Evolutionary conservation across 2,329 filamentous ascomycete species (phyloP).

Genomic region (Fusarium hainanense): DNA sequence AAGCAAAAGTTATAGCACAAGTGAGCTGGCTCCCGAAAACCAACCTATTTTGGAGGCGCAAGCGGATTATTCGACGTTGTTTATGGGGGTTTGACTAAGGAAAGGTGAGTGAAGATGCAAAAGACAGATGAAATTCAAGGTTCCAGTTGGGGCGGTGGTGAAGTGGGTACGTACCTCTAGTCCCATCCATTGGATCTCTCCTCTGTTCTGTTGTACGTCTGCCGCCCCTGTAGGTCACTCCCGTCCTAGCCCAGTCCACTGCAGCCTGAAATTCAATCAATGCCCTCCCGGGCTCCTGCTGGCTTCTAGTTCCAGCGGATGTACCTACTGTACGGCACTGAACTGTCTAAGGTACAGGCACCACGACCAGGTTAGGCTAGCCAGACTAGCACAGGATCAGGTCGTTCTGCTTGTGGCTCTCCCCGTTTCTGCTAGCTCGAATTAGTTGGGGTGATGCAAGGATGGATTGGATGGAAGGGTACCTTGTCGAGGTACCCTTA

Average conservation of each 20-base stretch:
- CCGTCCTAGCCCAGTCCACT: conserved; percentile 22
- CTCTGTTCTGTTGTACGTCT: conserved; percentile 32
- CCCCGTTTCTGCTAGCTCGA: conserved; percentile 44
- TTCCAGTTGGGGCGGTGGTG: conserved; percentile 45
- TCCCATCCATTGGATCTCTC: not conserved
- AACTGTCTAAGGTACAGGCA: conserved; percentile 20
- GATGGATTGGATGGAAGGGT: conserved; percentile 36
- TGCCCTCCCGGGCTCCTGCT: not conserved
- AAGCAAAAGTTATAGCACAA: conserved; percentile 19
- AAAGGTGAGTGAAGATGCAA: conserved; percentile 50
- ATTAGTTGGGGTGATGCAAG: conserved; percentile 41
- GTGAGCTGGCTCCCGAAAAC: conserved; percentile 32
- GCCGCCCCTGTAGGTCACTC: conserved; percentile 30
- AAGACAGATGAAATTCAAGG: conserved; percentile 52
- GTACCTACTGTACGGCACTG: conserved; percentile 11
- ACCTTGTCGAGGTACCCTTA: conserved; percentile 41
- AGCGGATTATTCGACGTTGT: conserved; percentile 27
- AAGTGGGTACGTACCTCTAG: conserved; percentile 45
- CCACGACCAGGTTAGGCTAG: conserved; percentile 6
- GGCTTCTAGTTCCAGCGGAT: conserved; percentile 5
- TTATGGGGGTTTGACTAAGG: conserved; percentile 35
- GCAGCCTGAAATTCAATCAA: conserved; percentile 28
- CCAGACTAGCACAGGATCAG: conserved; percentile 29
- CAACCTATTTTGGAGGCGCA: conserved; percentile 33
- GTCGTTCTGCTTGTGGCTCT: conserved; percentile 38